These are phyloP conservation scores for Chrysoporthe cubensis DNA, from an alignment of 2,329 filamentous ascomycete species.

Conservation along the genomic window DNA sequence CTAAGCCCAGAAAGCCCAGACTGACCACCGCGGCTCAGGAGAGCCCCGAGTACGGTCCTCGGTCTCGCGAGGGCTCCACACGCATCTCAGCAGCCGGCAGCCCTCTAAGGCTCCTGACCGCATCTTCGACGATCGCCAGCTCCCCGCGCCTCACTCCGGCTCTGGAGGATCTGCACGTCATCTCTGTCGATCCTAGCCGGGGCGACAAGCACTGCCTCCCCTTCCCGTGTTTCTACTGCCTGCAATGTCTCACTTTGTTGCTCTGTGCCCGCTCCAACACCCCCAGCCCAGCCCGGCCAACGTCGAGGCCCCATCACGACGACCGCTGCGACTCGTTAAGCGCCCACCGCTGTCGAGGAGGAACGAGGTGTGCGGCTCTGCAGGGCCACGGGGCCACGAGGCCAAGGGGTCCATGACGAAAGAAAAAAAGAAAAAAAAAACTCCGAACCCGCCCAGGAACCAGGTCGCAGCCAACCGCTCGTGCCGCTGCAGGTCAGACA, in stretches of 20 bases:
- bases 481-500: constrained; percentile 18
- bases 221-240: not conserved
- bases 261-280: too few relatives aligned
- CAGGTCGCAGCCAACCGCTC: not conserved
- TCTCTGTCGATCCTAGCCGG: not conserved
- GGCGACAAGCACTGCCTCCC: not conserved
- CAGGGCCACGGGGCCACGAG: too few relatives aligned
- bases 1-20: too few relatives aligned
- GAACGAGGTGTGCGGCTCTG: not conserved
- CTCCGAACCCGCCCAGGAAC: not conserved
- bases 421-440: too few relatives aligned
- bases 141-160: too few relatives aligned
- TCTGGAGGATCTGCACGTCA: not conserved
- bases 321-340: not conserved
- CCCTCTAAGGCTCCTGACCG: not conserved
- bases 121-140: not conserved
- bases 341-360: not conserved
- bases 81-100: not conserved
- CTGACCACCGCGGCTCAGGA: too few relatives aligned
- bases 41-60: not conserved
- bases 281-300: too few relatives aligned
- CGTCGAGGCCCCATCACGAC: not conserved
- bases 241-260: too few relatives aligned
- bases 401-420: too few relatives aligned
- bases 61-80: not conserved